Base-by-base conservation (phyloP, 345 rosid genomes). In the Noccaea caerulescens region DNA sequence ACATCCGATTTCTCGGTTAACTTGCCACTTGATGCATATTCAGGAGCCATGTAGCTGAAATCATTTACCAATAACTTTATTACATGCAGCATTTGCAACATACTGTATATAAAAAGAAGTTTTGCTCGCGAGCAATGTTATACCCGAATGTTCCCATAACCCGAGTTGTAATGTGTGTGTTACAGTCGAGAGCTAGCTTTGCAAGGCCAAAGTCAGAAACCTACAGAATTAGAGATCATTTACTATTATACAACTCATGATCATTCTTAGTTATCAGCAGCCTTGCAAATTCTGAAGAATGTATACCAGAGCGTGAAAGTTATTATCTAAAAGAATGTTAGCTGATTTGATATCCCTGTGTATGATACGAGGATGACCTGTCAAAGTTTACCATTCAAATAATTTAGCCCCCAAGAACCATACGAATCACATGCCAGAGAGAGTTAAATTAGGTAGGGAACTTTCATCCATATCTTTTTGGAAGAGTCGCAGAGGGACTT, bases 161-260 rank as follows among this genome's bases (percentile, higher is more conserved):
- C 1, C 98, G 91, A 8, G 98, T 93, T 39, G 97, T 87, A 62
- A 93, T 71, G 60, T 91, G 98, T 7, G 97, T 87, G 83, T 91
- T 77, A 60, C 87, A 85, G 60, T 93, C 98, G 5, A 87, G 84
- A 71, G 90, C 94, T 84, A 93, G 79, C 77, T 91, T 93, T 71
- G 98, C 98, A 68, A 91, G 96, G 61, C 98, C 98, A 75, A 93
- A 93, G 75, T 93, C 98, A n/a, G 96, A 83, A 85, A 93, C 98
- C 98, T 93, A 85, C 10, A 68, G 41, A 69, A 64, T 30, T 72
- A 68, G 33, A 72, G 41, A 37, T 39, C n/a, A 58, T 38, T 66
- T 58, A 75, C 13, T 13, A 30, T 66, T 66, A 81, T 63, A 81
- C 68, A 71, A 42, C 32, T 63, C 45, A 62, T 72, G 30, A 58